Evolutionary conservation across 2,329 filamentous ascomycete genomes (phyloP).

Genomic region (Ophiocordyceps camponoti-leonardi): DNA sequence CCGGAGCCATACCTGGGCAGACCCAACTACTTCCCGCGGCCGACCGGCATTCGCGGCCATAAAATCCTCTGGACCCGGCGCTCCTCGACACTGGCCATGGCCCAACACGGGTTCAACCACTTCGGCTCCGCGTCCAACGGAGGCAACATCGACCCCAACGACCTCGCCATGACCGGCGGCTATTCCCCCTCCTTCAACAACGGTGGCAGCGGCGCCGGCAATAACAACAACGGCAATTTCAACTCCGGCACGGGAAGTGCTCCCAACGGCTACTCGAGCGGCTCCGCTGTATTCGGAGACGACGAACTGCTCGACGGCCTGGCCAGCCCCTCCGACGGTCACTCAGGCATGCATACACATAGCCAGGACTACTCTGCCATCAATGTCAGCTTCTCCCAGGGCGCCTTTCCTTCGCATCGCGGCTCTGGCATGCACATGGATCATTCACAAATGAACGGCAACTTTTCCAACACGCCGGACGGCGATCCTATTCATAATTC

Average conservation of each 20-base stretch:
- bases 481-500: constrained; percentile 85
- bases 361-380: constrained; percentile 40
- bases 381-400: constrained; percentile 39
- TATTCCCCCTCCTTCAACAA: constrained; percentile 42
- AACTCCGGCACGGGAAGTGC: constrained; percentile 41
- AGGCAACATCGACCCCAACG: constrained; percentile 65
- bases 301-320: constrained; percentile 75
- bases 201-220: constrained; percentile 25
- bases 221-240: constrained; percentile 26
- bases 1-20: not conserved
- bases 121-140: constrained; percentile 36
- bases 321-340: constrained; percentile 33
- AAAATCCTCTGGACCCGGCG: not conserved
- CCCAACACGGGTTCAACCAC: constrained; percentile 38
- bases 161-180: constrained; percentile 51
- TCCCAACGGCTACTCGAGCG: constrained; percentile 57
- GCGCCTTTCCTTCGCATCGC: constrained; percentile 37
- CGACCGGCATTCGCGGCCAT: not conserved
- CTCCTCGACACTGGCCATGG: constrained; percentile 21
- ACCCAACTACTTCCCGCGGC: not conserved
- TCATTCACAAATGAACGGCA: constrained; percentile 47
- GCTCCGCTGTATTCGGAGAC: constrained; percentile 65
- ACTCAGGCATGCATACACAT: constrained; percentile 32
- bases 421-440: constrained; percentile 42
- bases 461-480: constrained; percentile 84